Conservation (phyloP, 768 basidiomycete genomes). For the Xerocomellus chrysenteron region DNA sequence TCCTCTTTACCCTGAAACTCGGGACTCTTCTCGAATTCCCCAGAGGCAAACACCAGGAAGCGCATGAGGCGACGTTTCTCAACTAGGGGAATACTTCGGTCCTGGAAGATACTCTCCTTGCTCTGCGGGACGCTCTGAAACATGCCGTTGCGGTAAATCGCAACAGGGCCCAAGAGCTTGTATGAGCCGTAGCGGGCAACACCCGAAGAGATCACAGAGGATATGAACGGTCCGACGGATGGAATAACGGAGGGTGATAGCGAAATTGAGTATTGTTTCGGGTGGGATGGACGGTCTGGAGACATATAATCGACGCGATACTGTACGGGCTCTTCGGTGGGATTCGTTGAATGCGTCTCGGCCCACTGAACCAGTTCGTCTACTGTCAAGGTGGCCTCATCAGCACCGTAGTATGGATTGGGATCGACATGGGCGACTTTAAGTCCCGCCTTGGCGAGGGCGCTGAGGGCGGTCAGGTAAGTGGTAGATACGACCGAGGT, state of each 20-base stretch:
- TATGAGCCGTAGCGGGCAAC: conserved; percentile 93
- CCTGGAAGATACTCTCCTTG: conserved; percentile 94
- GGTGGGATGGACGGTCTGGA: conserved; percentile 44
- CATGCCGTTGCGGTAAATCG: conserved; percentile 50
- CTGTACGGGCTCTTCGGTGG: conserved; percentile 6
- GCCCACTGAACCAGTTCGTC: conserved; percentile 80
- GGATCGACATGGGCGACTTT: conserved; percentile 86
- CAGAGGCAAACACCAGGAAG: conserved; percentile 78
- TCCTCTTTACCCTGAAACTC: conserved; percentile 60
- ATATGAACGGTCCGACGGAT: conserved; percentile 74
- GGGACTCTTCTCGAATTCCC: conserved; percentile 64
- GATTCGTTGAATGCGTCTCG: conserved; percentile 34
- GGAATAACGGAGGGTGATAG: conserved; percentile 83
- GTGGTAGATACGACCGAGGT: not conserved
- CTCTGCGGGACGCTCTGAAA: conserved; percentile 76
- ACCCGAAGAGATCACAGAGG: conserved; percentile 75
- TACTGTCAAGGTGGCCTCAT: conserved; percentile 77
- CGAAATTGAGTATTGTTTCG: conserved; percentile 82
- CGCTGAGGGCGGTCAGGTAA: conserved; percentile 43
- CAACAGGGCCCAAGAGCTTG: conserved; percentile 72
- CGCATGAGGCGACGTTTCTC: conserved; percentile 94
- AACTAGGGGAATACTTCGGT: conserved; percentile 66
- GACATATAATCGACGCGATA: conserved; percentile 42
- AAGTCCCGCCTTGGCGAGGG: conserved; percentile 85
- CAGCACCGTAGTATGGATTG: conserved; percentile 81